Conservation (phyloP, 2,329 filamentous ascomycete genomes). For the Neonectria neomacrospora region DNA sequence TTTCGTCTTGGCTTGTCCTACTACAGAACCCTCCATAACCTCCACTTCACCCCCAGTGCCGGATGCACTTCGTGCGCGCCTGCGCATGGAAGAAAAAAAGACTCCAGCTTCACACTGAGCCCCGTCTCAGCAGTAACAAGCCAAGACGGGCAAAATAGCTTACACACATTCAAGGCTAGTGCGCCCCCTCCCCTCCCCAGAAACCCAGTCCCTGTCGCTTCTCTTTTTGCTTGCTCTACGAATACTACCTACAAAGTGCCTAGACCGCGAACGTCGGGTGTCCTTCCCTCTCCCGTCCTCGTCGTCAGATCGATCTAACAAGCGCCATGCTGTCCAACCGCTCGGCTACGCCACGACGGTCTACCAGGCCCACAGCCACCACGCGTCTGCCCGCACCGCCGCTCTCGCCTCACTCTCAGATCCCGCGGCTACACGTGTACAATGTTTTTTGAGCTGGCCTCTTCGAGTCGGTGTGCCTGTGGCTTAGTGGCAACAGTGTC, state of each 20-base stretch:
- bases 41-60: slow-evolving; percentile 13
- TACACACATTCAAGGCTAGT: slow-evolving; percentile 33
- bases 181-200: slow-evolving; percentile 23
- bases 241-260: not conserved
- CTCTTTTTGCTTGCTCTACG: slow-evolving; percentile 21
- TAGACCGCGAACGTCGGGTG: not conserved
- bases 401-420: slow-evolving; percentile 29
- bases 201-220: slow-evolving; percentile 32
- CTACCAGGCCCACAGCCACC: slow-evolving; percentile 26
- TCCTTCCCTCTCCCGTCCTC: slow-evolving; percentile 21
- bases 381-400: slow-evolving; percentile 24
- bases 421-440: slow-evolving; percentile 25
- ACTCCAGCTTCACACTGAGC: slow-evolving; percentile 26
- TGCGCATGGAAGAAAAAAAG: slow-evolving; percentile 9
- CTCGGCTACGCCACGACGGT: slow-evolving; percentile 37
- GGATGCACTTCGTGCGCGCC: slow-evolving; percentile 3
- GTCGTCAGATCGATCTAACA: slow-evolving; percentile 32
- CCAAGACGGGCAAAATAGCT: slow-evolving; percentile 31
- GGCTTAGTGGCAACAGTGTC: slow-evolving; percentile 21
- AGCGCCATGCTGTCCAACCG: slow-evolving; percentile 37
- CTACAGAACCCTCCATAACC: slow-evolving; percentile 2
- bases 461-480: slow-evolving; percentile 14
- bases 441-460: slow-evolving; percentile 13
- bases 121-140: slow-evolving; percentile 37
- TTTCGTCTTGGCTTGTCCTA: slow-evolving; percentile 9